A percentile compares a stretch with the other conserved stretches of the same genome.
Evolutionary conservation across 805 yeast genomes (phyloP).

Genomic region (Ogataea ramenticola): DNA sequence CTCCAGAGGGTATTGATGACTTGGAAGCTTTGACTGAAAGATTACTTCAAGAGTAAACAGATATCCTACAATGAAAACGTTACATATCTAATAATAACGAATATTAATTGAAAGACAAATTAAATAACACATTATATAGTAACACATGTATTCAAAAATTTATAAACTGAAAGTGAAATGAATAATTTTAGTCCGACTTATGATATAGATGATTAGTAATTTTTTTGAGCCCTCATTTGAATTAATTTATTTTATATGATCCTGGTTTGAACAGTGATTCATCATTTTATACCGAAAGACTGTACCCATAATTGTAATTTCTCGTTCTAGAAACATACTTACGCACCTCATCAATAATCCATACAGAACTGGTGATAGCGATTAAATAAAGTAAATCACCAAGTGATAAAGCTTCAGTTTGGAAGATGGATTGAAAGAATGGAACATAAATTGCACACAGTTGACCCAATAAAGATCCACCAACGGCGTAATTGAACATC

Average conservation of each 20-base stretch:
- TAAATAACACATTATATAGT: too few species aligned
- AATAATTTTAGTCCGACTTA: too few species aligned
- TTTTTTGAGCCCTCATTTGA: too few species aligned
- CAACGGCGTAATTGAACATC: constrained; percentile 92
- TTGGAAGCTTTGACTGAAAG: constrained; percentile 77
- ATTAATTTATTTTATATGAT: too few species aligned
- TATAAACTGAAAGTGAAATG: too few species aligned
- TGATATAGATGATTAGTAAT: not conserved
- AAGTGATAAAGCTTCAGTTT: constrained; percentile 81
- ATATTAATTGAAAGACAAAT: too few species aligned
- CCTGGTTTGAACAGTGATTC: too few species aligned
- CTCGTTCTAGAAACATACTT: constrained; percentile 36
- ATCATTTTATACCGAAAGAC: constrained; percentile 23
- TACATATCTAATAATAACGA: too few species aligned
- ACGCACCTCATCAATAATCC: constrained; percentile 77
- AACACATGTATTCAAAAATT: too few species aligned
- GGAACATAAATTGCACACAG: constrained; percentile 90
- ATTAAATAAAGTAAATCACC: constrained; percentile 62
- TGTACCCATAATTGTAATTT: constrained; percentile 17
- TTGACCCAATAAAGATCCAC: constrained; percentile 84
- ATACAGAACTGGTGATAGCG: constrained; percentile 67
- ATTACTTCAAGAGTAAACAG: constrained; percentile 29
- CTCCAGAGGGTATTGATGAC: constrained; percentile 88
- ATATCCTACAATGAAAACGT: too few species aligned
- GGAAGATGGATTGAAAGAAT: constrained; percentile 86